Evolutionary conservation across 192 early-diverging fungal species (phyloP), one percentile per base, ranked within the genome.

Genomic region (Spizellomyces sp.): DNA sequence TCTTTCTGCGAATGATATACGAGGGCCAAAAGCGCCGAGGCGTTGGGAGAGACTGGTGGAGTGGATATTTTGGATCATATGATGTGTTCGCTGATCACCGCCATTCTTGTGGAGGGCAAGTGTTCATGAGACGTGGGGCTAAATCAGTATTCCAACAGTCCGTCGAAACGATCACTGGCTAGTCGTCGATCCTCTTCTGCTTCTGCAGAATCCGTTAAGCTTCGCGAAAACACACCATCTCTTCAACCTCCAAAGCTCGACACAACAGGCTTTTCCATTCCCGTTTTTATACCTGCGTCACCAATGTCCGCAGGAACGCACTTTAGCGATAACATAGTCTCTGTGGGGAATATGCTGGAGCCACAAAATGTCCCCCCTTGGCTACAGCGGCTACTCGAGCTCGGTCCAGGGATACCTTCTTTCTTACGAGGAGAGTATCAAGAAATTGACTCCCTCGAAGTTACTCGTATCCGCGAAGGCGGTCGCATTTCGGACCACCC

Each of bases 301-400:
- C 74, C 74, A 42, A 76, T 76, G 75, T 71, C 75, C 59, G 75
- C 68, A 21, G 75, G 75, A 9, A 69, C 46, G 6, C 21, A 62
- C 1, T 12, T 61, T 19, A 64, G 75, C 9, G 61, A 45, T 19
- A 50, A 12, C 17, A 59, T 76, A 22, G 52, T 54, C 14, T 58
- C 64, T 48, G 57, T 71, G 5, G 75, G 52, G 8, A 43, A 45
- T 12, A 36, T 60, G 69, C 45, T 76, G 8, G 57, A 46, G 19
- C 45, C 48, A 19, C 10, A 27, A 3, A 71, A 70, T 36, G 59
- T 64, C 4, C 67, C 75, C 22, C 14, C 67, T 48, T 76, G 75
- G 75, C 42, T 76, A 10, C 67, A 58, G 14, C 10, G 19, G 2
- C 8, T 71, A 45, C 60, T 71, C 17, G 63, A 62, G 4, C n/a